Conservation (phyloP, 2,329 filamentous ascomycete genomes). For the Ceratocystis cubensis region DNA sequence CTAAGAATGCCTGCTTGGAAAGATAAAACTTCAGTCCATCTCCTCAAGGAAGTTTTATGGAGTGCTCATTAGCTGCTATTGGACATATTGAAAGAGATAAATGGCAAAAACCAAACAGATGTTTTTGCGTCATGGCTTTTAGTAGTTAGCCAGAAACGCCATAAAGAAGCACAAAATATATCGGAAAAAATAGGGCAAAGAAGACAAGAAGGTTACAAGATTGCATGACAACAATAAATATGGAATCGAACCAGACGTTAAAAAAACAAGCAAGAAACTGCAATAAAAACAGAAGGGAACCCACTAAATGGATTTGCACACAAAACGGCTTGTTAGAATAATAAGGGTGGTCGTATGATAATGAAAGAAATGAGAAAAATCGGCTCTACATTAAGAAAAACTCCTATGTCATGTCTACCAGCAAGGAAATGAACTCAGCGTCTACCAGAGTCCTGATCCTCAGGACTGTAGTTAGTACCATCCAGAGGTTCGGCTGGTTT, state of each 20-base stretch:
- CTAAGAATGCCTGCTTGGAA: neutral
- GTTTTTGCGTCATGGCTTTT: too few relatives aligned
- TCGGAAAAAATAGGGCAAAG: too few relatives aligned
- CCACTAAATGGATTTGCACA: neutral
- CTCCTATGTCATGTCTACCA: neutral
- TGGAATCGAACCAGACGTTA: neutral
- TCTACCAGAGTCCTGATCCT: conserved; percentile 37
- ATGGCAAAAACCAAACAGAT: too few relatives aligned
- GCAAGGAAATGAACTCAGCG: neutral
- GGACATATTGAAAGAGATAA: too few relatives aligned
- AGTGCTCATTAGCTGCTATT: too few relatives aligned
- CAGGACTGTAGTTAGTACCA: conserved; percentile 55
- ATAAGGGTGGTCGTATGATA: neutral
- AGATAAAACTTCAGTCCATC: too few relatives aligned
- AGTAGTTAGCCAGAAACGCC: too few relatives aligned
- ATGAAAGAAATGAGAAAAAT: neutral
- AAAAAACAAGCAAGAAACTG: neutral
- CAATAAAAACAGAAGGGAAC: neutral
- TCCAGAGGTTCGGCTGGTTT: conserved; percentile 47
- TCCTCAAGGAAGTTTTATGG: too few relatives aligned
- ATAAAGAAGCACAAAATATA: too few relatives aligned
- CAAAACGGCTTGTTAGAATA: neutral
- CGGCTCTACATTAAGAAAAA: neutral
- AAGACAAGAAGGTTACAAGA: too few relatives aligned
- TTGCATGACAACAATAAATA: too few relatives aligned